Evolutionary conservation across 805 yeast genomes (phyloP).

Genomic region (Danielia reshetovae): DNA sequence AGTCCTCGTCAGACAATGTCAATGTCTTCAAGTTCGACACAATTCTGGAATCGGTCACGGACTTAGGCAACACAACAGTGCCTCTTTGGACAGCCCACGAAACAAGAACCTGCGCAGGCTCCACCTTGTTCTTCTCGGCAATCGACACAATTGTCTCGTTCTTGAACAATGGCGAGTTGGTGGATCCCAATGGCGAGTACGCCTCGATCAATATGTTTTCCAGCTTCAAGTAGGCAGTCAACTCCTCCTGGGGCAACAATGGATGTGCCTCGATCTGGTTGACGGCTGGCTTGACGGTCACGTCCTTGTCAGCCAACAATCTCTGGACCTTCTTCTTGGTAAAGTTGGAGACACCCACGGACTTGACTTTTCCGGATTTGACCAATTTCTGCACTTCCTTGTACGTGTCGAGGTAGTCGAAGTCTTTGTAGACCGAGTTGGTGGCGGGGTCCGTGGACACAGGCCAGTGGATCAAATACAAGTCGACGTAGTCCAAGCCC

Average conservation of each 20-base stretch:
- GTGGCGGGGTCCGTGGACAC: conserved; percentile 10
- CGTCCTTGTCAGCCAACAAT: conserved; percentile 15
- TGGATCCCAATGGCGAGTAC: conserved; percentile 18
- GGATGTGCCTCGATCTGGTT: conserved; percentile 20
- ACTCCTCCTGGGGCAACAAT: conserved; percentile 16
- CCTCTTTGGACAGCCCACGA: conserved; percentile 19
- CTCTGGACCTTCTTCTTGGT: conserved; percentile 10
- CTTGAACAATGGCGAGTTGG: conserved; percentile 11
- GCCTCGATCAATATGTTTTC: conserved; percentile 14
- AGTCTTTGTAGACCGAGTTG: conserved; percentile 8
- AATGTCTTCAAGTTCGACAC: conserved; percentile 35
- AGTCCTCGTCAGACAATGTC: conserved; percentile 32
- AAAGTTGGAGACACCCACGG: conserved; percentile 18
- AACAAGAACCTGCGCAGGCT: conserved; percentile 15
- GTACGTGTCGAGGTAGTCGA: conserved; percentile 31
- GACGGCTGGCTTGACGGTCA: conserved; percentile 16
- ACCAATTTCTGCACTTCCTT: conserved; percentile 29
- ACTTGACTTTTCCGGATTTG: conserved; percentile 15
- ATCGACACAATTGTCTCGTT: conserved; percentile 11
- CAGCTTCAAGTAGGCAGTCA: conserved; percentile 11
- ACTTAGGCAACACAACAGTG: conserved; percentile 18
- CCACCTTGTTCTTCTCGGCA: conserved; percentile 15
- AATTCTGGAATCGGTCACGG: conserved; percentile 28
- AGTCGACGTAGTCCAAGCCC: conserved; percentile 16
- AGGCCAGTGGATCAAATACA: conserved; percentile 19